Evolutionary conservation across 345 rosid species (phyloP), one percentile per base, ranked within the genome.

Genomic region (Eucalyptus lansdowneana): DNA sequence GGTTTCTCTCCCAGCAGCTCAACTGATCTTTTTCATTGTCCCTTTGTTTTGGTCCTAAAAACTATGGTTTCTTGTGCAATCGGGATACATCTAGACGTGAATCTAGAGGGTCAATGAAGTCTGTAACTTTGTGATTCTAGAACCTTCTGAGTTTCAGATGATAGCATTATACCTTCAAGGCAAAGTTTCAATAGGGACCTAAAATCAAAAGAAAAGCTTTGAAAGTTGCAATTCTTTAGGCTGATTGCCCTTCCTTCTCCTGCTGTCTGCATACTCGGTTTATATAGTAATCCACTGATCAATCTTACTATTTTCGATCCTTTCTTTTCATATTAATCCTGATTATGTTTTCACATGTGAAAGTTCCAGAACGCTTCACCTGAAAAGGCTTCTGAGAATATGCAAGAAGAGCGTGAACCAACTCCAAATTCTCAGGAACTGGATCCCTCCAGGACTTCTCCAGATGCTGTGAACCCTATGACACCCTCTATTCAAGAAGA

Each of bases 401-500:
- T 45, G 54, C 87, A 53, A 90, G 88, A 89, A 40, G 90, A 90
- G 31, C 89, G 87, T 50, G 50, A 51, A 49, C 34, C 88, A 40
- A 47, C 90, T 86, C 42, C 65, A 51, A 88, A 89, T 54, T 51
- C 16, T 44, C 88, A 88, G 40, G 94, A 92, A 22, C 53, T 89
- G 34, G 50, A 89, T 45, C 85, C 87, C 90, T 87, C 89, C 10
- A 90, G 87, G 29, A 69, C 88, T 50, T 90, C 83, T 15, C 86
- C 87, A 2, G 95, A 92, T 34, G 50, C 86, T 88, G 93, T 69
- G 34, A 93, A 92, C 88, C 94, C 94, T 5, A 88, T 93, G 89
- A 93, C 93, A 47, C 91, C 94, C 8, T 92, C 95, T 6, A 92
- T 92, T 40, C 91, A 76, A 31, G 97, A 96, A 80, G 96, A 94